Evolutionary conservation across 2,329 filamentous ascomycete genomes (phyloP).

Genomic region (Cercospora sp.): DNA sequence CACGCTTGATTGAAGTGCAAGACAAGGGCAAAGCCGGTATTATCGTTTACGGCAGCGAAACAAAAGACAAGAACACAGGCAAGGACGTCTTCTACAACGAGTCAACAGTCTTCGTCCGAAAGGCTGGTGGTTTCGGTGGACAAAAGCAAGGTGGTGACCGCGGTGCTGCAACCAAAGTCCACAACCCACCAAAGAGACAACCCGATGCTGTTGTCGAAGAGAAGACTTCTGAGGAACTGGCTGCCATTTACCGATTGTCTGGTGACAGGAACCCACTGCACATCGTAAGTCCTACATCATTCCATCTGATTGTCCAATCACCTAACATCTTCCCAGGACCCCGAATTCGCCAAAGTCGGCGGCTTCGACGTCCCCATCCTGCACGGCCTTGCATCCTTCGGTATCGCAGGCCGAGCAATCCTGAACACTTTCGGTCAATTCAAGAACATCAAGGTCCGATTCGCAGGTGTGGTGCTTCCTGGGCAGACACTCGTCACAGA

Average conservation of each 20-base stretch:
- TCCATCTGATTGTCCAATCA: too few relatives aligned
- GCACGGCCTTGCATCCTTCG: conserved; percentile 95
- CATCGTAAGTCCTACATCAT: conserved; percentile 53
- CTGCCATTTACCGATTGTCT: conserved; percentile 86
- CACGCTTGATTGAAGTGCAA: conserved; percentile 85
- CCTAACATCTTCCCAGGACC: conserved; percentile 65
- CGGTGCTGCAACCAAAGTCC: conserved; percentile 74
- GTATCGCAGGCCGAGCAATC: conserved; percentile 86
- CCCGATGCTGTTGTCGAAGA: conserved; percentile 84
- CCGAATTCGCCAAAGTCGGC: conserved; percentile 87
- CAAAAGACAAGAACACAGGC: conserved; percentile 78
- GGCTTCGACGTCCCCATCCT: conserved; percentile 94
- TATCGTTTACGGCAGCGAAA: conserved; percentile 75
- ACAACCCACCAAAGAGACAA: conserved; percentile 72
- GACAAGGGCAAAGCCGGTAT: conserved; percentile 93
- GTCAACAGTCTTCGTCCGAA: conserved; percentile 86
- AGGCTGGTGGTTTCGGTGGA: conserved; percentile 86
- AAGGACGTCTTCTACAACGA: conserved; percentile 98
- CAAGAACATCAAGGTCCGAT: conserved; percentile 90
- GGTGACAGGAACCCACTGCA: conserved; percentile 97
- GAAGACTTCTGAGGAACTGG: conserved; percentile 85
- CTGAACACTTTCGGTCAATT: conserved; percentile 78
- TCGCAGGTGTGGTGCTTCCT: conserved; percentile 80
- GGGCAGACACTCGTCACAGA: conserved; percentile 89
- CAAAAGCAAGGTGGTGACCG: conserved; percentile 73